Conservation (phyloP, 1,284 basidiomycete genomes). For the Coniophora puteana region DNA sequence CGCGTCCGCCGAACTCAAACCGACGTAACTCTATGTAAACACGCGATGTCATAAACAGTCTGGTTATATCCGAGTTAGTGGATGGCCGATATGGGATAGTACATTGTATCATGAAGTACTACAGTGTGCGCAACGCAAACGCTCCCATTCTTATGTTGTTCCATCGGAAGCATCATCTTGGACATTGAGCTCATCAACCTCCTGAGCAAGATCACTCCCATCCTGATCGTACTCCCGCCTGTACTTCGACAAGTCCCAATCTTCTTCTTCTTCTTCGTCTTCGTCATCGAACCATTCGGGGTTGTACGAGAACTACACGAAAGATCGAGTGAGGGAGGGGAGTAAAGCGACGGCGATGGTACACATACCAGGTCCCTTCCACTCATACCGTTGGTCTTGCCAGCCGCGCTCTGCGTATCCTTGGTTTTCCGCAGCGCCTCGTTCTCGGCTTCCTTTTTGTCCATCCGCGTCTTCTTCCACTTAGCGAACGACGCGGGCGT, state of each 20-base stretch:
- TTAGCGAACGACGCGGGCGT: slow-evolving; percentile 89
- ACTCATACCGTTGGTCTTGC: slow-evolving; percentile 92
- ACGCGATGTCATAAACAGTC: too few species aligned
- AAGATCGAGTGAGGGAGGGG: slow-evolving; percentile 8
- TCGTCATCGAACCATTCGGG: slow-evolving; percentile 92
- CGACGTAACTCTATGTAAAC: too few species aligned
- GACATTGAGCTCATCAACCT: background rate
- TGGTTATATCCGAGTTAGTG: too few species aligned
- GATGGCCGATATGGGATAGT: too few species aligned
- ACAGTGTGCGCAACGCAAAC: too few species aligned
- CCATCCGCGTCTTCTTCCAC: slow-evolving; percentile 93
- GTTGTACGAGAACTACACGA: slow-evolving; percentile 84
- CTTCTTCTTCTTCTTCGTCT: slow-evolving; percentile 68
- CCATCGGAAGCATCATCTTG: background rate
- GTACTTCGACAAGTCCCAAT: slow-evolving; percentile 71
- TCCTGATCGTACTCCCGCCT: slow-evolving; percentile 63
- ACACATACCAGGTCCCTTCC: slow-evolving; percentile 86
- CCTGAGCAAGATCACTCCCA: slow-evolving; percentile 28
- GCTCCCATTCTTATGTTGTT: background rate
- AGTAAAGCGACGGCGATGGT: slow-evolving; percentile 5
- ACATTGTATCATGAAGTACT: too few species aligned
- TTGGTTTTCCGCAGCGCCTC: slow-evolving; percentile 86
- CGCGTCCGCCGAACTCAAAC: too few species aligned
- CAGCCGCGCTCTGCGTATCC: slow-evolving; percentile 79
- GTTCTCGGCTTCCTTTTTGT: slow-evolving; percentile 88